Conservation (phyloP, 1,139 yeast species). For the Arxiozyma heterogenica region DNA sequence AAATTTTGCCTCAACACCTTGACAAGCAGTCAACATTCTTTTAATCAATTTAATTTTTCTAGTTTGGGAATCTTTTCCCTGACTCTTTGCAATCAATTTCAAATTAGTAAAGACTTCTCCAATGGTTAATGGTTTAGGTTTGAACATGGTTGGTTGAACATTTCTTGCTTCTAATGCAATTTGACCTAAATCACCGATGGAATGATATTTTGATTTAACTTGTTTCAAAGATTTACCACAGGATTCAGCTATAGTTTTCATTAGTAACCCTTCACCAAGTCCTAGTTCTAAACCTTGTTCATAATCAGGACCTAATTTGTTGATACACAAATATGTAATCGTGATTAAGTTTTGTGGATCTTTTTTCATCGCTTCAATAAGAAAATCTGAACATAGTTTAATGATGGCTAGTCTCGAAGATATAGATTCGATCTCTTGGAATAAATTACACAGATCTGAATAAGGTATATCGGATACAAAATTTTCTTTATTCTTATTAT, state of each 20-base stretch:
- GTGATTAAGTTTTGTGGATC: slow-evolving; percentile 55
- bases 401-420: slow-evolving; percentile 76
- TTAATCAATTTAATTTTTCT: slow-evolving; percentile 71
- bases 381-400: slow-evolving; percentile 62
- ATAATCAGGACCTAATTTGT: slow-evolving; percentile 89
- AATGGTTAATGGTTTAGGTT: slow-evolving; percentile 72
- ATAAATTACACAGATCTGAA: slow-evolving; percentile 53
- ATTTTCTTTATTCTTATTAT: slow-evolving; percentile 1
- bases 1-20: slow-evolving; percentile 83
- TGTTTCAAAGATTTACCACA: slow-evolving; percentile 73
- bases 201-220: slow-evolving; percentile 64
- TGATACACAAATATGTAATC: slow-evolving; percentile 75
- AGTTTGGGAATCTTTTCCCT: slow-evolving; percentile 80
- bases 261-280: slow-evolving; percentile 76
- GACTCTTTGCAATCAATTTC: slow-evolving; percentile 64
- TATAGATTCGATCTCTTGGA: slow-evolving; percentile 68
- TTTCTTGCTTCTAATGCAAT: slow-evolving; percentile 80
- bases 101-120: slow-evolving; percentile 64
- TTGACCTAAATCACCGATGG: slow-evolving; percentile 81
- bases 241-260: slow-evolving; percentile 83
- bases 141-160: slow-evolving; percentile 87
- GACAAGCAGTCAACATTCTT: slow-evolving; percentile 76
- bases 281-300: slow-evolving; percentile 83
- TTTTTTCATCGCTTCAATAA: slow-evolving; percentile 49
- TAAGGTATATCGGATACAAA: slow-evolving; percentile 37